Evolutionary conservation across 2,329 filamentous ascomycete genomes (phyloP).

Genomic region (Ceratocystis alfenasii): DNA sequence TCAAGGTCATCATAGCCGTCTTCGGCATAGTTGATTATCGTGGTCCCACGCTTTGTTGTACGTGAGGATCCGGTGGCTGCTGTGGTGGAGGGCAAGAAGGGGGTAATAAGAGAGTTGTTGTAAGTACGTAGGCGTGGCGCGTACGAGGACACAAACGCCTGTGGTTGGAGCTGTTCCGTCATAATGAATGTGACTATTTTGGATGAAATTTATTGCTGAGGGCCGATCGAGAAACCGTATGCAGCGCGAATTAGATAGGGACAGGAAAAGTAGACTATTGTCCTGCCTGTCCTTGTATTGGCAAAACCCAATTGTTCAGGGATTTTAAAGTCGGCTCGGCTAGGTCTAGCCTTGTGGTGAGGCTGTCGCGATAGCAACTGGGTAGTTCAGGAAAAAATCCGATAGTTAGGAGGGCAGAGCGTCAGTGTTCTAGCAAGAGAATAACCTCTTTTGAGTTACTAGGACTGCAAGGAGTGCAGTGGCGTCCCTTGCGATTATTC

Average conservation of each 20-base stretch:
- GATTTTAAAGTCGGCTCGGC: neutral
- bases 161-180: constrained; percentile 38
- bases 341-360: neutral
- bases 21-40: constrained; percentile 94
- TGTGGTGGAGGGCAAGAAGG: constrained; percentile 61
- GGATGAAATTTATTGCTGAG: neutral
- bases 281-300: neutral
- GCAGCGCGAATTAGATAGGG: neutral
- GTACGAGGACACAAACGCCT: constrained; percentile 84
- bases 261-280: neutral
- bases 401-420: too few species aligned
- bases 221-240: neutral
- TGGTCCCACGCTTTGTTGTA: constrained; percentile 94
- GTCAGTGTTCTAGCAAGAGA: too few species aligned
- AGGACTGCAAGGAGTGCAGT: neutral
- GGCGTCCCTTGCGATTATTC: neutral
- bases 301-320: neutral
- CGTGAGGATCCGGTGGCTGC: constrained; percentile 52
- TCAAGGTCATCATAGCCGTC: constrained; percentile 78
- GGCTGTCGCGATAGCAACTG: constrained; percentile 1
- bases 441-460: neutral
- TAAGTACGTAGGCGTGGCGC: constrained; percentile 81
- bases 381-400: neutral
- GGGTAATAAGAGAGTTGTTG: constrained; percentile 81
- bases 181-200: constrained; percentile 7